Conservation (phyloP, 495 filamentous ascomycete genomes). For the Aspergillus ostianus region DNA sequence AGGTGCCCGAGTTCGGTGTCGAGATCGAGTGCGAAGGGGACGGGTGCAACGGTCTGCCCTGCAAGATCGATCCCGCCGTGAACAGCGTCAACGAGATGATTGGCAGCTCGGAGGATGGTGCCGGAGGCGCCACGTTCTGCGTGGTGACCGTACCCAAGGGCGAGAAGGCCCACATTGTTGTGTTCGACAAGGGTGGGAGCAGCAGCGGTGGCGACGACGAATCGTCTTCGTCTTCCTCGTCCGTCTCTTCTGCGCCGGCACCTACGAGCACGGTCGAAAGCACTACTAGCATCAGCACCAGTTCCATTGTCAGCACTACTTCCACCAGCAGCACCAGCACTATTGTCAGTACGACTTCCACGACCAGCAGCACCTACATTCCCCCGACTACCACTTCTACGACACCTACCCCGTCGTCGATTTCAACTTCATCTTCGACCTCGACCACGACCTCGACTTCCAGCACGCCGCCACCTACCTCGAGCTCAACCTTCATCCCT, state of each 20-base stretch:
- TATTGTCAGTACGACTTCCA: constrained; percentile 11
- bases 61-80: constrained; percentile 66
- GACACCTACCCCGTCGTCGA: constrained; percentile 20
- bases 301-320: constrained; percentile 11
- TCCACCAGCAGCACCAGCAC: constrained; percentile 12
- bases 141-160: constrained; percentile 76
- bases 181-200: constrained; percentile 48
- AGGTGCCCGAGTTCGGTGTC: constrained; percentile 64
- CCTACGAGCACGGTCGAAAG: constrained; percentile 15
- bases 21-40: constrained; percentile 66
- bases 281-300: constrained; percentile 20
- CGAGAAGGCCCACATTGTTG: constrained; percentile 64
- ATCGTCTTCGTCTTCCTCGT: constrained; percentile 16
- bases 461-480: constrained; percentile 8
- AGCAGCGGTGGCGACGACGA: constrained; percentile 17
- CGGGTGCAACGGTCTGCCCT: constrained; percentile 72
- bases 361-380: constrained; percentile 1
- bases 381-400: constrained; percentile 13
- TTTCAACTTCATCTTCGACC: constrained; percentile 23
- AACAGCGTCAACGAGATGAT: constrained; percentile 61
- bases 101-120: constrained; percentile 53
- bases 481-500: constrained; percentile 25
- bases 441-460: constrained; percentile 24
- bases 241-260: constrained; percentile 21
- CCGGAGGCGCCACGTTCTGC: constrained; percentile 71